A percentile compares a stretch with the other conserved stretches of the same genome.
Conservation (phyloP, 164 flowering plant genomes). For the Liriodendron chinense region DNA sequence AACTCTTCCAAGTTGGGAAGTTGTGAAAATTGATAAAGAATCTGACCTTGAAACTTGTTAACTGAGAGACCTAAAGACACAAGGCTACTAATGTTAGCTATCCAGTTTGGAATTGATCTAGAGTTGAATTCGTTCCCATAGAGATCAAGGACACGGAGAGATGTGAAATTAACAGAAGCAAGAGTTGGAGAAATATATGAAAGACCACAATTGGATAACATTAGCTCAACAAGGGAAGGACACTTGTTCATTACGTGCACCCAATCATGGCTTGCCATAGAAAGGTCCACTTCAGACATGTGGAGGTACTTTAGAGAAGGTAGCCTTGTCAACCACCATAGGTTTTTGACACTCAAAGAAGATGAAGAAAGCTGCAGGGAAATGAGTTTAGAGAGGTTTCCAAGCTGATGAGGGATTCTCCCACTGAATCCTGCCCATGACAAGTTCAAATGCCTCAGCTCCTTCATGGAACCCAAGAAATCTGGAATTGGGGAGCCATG, state of each 20-base stretch:
- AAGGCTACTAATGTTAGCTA: conserved; percentile 1
- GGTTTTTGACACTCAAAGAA: neutral
- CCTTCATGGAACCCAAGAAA: conserved; percentile 3
- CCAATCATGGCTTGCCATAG: conserved; percentile 1
- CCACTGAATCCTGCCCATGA: neutral
- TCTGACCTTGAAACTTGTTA: neutral
- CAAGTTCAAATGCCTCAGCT: neutral
- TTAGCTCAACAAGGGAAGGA: neutral
- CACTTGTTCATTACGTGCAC: neutral
- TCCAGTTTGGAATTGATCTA: neutral
- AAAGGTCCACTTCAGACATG: neutral
- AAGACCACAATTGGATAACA: neutral
- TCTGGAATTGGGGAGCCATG: neutral
- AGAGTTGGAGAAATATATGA: neutral
- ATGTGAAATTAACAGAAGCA: conserved; percentile 1
- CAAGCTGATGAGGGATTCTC: conserved; percentile 1
- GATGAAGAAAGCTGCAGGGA: neutral
- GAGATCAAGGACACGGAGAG: neutral
- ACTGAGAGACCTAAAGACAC: neutral
- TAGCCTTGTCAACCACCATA: neutral
- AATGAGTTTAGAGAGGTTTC: conserved; percentile 7
- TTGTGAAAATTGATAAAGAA: neutral
- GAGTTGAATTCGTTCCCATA: neutral
- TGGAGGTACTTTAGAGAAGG: neutral
- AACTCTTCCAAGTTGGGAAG: neutral